phyloP scores from a whole-genome alignment of 2,329 filamentous ascomycete genomes.

The Paracorniculantispora psalliotae region DNA sequence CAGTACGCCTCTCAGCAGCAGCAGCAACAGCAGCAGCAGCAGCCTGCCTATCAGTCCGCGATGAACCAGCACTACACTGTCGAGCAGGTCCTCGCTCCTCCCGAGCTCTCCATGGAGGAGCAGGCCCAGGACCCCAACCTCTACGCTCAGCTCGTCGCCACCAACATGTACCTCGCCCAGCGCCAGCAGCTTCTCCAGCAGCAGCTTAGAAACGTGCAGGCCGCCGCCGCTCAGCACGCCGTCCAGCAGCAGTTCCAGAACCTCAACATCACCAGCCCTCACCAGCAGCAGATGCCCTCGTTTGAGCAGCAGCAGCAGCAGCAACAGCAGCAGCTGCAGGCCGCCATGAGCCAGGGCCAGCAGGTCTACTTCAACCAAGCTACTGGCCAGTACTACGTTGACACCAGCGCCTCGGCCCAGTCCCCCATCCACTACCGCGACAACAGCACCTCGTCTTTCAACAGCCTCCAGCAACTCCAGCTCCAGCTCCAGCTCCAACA shows the following conservation, averaged over 20 bases:
- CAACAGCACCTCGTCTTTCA: conserved; percentile 35
- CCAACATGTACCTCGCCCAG: conserved; percentile 86
- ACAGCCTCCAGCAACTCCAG: conserved; percentile 23
- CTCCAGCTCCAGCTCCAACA: conserved; percentile 5
- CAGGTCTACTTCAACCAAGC: conserved; percentile 82
- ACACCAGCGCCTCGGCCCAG: conserved; percentile 51
- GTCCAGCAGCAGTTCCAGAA: conserved; percentile 66
- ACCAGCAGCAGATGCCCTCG: conserved; percentile 31
- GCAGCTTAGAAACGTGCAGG: conserved; percentile 79
- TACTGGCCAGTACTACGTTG: conserved; percentile 80
- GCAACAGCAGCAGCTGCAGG: conserved; percentile 34
- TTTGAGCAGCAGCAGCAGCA: conserved; percentile 30
- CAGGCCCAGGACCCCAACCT: conserved; percentile 72
- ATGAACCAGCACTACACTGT: conserved; percentile 59
- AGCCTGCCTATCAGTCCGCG: conserved; percentile 24
- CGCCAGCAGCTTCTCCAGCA: conserved; percentile 95
- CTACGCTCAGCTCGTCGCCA: conserved; percentile 84
- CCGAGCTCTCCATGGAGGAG: conserved; percentile 69
- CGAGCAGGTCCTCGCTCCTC: conserved; percentile 86
- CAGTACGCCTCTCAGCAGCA: conserved; percentile 35
- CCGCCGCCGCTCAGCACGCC: conserved; percentile 48
- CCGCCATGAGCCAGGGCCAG: conserved; percentile 49
- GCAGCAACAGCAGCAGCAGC: conserved; percentile 23
- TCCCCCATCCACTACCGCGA: conserved; percentile 37
- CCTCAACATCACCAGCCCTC: conserved; percentile 59